Evolutionary conservation across 345 rosid species (phyloP).

Genomic region (Mangifera indica): DNA sequence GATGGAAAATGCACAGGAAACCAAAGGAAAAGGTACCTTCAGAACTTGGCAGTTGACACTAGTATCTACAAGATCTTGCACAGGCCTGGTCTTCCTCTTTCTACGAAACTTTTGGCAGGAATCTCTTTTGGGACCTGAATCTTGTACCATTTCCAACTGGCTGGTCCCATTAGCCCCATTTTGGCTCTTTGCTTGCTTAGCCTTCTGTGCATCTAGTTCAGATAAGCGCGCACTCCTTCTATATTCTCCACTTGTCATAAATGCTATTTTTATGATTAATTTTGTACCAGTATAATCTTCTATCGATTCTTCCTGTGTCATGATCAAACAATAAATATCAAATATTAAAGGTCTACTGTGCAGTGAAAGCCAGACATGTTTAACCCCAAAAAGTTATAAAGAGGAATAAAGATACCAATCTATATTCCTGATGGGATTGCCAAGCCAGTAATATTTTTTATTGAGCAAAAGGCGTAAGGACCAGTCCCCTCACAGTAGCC

Average conservation of each 20-base stretch:
- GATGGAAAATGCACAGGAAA: slow-evolving; percentile 1
- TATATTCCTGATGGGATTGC: background rate
- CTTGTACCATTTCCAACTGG: slow-evolving; percentile 6
- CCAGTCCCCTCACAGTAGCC: too few relatives aligned
- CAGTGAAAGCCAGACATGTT: background rate
- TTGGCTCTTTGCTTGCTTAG: slow-evolving; percentile 11
- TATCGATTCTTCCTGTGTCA: slow-evolving; percentile 15
- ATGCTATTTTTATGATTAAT: background rate
- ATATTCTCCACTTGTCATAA: slow-evolving; percentile 17
- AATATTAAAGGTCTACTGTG: background rate
- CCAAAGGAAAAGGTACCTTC: slow-evolving; percentile 23
- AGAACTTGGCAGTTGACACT: slow-evolving; percentile 1
- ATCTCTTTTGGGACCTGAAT: background rate
- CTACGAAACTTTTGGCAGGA: slow-evolving; percentile 19
- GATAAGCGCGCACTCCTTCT: slow-evolving; percentile 28
- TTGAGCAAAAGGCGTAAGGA: too few relatives aligned
- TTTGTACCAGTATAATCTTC: background rate
- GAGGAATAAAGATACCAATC: slow-evolving; percentile 1
- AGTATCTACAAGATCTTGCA: slow-evolving; percentile 24
- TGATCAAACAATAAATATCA: slow-evolving; percentile 11
- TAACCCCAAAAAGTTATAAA: slow-evolving; percentile 5
- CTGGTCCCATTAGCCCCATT: slow-evolving; percentile 8
- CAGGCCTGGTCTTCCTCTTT: slow-evolving; percentile 28
- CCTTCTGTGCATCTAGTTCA: slow-evolving; percentile 26
- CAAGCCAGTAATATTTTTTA: background rate